Conservation (phyloP, 108 stramenopile species). For the Cyclotella atomus region DNA sequence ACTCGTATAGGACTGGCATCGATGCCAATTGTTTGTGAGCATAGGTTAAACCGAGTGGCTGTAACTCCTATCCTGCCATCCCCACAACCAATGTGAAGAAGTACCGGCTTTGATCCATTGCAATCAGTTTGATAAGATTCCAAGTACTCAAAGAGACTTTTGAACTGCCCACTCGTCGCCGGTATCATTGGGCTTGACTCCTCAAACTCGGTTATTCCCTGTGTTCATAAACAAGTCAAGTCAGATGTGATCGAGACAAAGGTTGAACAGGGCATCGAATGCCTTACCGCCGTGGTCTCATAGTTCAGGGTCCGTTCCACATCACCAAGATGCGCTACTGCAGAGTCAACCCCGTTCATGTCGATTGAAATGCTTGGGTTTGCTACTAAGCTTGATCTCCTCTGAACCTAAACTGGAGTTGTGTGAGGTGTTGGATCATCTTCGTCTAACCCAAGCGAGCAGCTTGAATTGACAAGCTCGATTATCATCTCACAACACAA, state of each 20-base stretch:
- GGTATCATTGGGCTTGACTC: background rate
- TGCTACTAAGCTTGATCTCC: background rate
- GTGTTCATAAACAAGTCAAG: no score
- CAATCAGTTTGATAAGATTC: background rate
- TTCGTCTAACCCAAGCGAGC: no score
- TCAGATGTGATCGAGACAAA: background rate
- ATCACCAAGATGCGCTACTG: conserved; percentile 1
- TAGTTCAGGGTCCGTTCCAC: background rate
- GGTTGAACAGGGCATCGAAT: no score
- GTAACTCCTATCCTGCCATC: background rate
- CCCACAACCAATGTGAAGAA: conserved; percentile 3
- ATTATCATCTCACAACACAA: no score
- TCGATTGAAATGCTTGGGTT: background rate
- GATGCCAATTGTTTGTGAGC: background rate
- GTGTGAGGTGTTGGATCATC: no score
- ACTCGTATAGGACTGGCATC: background rate
- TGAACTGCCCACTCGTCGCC: background rate
- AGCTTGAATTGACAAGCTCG: no score
- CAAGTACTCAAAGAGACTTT: background rate
- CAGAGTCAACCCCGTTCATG: background rate
- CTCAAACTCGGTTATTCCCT: background rate
- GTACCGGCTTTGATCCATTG: background rate
- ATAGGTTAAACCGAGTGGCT: conserved; percentile 1
- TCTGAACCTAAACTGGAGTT: no score
- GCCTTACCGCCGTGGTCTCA: background rate